phyloP scores from a whole-genome alignment of 208 protist species.

The Leishmania arabica region DNA sequence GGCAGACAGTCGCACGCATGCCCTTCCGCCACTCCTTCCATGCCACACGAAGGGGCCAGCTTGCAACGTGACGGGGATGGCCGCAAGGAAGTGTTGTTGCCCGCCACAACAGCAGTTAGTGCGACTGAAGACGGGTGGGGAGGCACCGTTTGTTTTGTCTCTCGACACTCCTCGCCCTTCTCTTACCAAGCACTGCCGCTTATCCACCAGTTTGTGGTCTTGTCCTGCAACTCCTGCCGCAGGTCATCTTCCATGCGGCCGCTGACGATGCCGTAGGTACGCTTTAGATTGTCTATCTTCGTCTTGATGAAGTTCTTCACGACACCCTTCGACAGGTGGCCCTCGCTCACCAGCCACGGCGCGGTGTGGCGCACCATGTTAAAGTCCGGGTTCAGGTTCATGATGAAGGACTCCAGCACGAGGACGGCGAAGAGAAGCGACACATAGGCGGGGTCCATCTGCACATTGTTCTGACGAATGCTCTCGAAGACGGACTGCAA shows the following conservation, averaged over 20 bases:
- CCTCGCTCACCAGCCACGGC: slow-evolving; percentile 89
- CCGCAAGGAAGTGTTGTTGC: neutral
- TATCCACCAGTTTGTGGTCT: slow-evolving; percentile 46
- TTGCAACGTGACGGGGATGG: neutral
- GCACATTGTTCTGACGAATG: slow-evolving; percentile 75
- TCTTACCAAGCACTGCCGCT: slow-evolving; percentile 31
- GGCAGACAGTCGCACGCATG: neutral
- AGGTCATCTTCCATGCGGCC: slow-evolving; percentile 66
- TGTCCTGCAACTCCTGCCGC: slow-evolving; percentile 35
- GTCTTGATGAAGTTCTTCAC: slow-evolving; percentile 83
- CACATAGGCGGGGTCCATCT: slow-evolving; percentile 91
- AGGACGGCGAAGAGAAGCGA: slow-evolving; percentile 91
- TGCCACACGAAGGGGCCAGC: neutral
- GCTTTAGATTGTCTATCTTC: slow-evolving; percentile 58
- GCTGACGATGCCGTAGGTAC: slow-evolving; percentile 53
- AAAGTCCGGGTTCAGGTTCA: slow-evolving; percentile 91
- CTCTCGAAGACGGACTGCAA: slow-evolving; percentile 87
- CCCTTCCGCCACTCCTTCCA: neutral
- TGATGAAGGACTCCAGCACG: slow-evolving; percentile 92
- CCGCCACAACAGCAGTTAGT: neutral
- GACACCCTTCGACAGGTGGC: slow-evolving; percentile 80
- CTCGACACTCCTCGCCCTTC: neutral
- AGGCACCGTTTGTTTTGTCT: neutral
- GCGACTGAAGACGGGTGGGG: neutral
- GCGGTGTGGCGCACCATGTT: slow-evolving; percentile 91